Conservation (phyloP, 2,329 filamentous ascomycete species). For the Neurospora sp. region DNA sequence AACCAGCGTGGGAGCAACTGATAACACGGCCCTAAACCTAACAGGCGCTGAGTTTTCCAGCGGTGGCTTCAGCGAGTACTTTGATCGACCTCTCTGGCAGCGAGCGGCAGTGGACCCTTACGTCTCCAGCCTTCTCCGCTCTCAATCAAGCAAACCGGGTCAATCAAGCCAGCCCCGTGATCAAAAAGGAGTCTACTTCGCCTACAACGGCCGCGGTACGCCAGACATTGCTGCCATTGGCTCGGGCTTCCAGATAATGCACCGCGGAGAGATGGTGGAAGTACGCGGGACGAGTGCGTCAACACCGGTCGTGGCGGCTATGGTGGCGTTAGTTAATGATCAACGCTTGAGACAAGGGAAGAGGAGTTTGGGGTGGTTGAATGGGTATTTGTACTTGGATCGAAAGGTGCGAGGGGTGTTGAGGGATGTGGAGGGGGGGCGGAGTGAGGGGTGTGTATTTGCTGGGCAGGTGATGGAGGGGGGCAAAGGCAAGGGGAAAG, state of each 20-base stretch:
- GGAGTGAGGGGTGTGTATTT: constrained; percentile 30
- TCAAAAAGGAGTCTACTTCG: constrained; percentile 35
- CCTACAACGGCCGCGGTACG: constrained; percentile 34
- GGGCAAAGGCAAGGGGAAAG: constrained; percentile 14
- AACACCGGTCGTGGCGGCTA: constrained; percentile 42
- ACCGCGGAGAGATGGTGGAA: constrained; percentile 18
- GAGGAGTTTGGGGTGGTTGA: constrained; percentile 42
- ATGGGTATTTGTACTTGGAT: constrained; percentile 35
- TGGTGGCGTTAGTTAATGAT: constrained; percentile 46
- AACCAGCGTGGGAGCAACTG: constrained; percentile 54
- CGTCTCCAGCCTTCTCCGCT: constrained; percentile 16
- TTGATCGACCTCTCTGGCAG: constrained; percentile 36
- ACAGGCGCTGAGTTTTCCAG: constrained; percentile 34
- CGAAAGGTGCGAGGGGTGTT: constrained; percentile 25
- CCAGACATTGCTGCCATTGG: constrained; percentile 47
- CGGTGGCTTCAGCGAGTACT: constrained; percentile 44
- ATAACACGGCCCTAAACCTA: constrained; percentile 26
- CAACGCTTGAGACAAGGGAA: constrained; percentile 38
- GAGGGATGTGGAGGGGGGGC: constrained; percentile 31
- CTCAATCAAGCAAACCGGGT: not conserved
- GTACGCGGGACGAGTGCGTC: constrained; percentile 40
- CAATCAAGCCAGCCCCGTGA: not conserved
- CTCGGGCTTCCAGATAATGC: constrained; percentile 39
- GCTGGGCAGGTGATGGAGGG: constrained; percentile 21
- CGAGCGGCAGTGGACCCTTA: constrained; percentile 29